These are phyloP conservation scores for Rhizopus stolonifer DNA, from an alignment of 371 early-diverging fungal genomes.

Conservation along the genomic window DNA sequence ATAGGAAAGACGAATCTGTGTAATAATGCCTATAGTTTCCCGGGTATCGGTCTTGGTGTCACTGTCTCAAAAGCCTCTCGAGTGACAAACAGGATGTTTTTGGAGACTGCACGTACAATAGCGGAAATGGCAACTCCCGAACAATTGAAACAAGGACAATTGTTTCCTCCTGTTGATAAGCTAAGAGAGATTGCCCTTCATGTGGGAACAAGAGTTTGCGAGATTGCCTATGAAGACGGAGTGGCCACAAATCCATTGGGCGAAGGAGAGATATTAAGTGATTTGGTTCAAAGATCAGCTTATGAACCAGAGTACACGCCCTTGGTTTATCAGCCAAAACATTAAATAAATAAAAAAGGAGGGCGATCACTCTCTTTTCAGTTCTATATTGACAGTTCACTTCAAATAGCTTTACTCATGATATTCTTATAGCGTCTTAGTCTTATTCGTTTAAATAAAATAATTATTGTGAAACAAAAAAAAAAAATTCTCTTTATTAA, in stretches of 20 bases:
- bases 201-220: slow-evolving; percentile 60
- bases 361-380: too few relatives aligned
- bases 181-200: slow-evolving; percentile 51
- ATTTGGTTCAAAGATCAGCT: slow-evolving; percentile 50
- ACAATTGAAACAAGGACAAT: slow-evolving; percentile 55
- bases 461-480: neutral
- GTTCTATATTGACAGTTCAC: too few relatives aligned
- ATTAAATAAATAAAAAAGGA: neutral
- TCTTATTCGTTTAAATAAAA: too few relatives aligned
- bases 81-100: slow-evolving; percentile 58
- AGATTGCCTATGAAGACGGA: slow-evolving; percentile 59
- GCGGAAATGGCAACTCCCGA: slow-evolving; percentile 57
- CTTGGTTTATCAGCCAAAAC: slow-evolving; percentile 33
- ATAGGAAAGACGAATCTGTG: slow-evolving; percentile 57
- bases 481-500: neutral
- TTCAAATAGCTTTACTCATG: too few relatives aligned
- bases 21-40: slow-evolving; percentile 64
- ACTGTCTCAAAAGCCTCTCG: slow-evolving; percentile 53
- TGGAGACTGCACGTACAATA: slow-evolving; percentile 58
- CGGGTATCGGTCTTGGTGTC: slow-evolving; percentile 61
- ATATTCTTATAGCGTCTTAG: too few relatives aligned
- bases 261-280: slow-evolving; percentile 48
- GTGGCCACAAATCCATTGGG: slow-evolving; percentile 43
- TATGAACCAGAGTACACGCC: slow-evolving; percentile 59
- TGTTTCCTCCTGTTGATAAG: slow-evolving; percentile 56